Conservation (phyloP, 1,284 basidiomycete species). For the Lignosus rhinocerotis region DNA sequence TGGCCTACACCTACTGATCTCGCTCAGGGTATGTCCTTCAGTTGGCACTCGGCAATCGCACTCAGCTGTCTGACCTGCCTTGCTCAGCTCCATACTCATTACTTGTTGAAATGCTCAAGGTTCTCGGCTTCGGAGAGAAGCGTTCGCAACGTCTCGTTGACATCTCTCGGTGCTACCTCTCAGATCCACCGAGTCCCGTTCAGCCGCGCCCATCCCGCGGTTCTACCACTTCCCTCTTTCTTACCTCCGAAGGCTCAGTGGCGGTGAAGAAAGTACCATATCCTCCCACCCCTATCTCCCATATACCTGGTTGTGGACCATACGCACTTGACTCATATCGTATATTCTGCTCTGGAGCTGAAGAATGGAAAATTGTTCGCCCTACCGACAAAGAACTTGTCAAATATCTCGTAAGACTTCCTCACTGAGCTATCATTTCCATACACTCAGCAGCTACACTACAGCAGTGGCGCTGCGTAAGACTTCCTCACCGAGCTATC, state of each 20-base stretch:
- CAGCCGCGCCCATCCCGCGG: slow-evolving; percentile 13
- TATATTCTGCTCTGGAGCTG: slow-evolving; percentile 51
- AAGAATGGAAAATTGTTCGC: slow-evolving; percentile 58
- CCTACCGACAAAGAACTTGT: slow-evolving; percentile 65
- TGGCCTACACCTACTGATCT: slow-evolving; percentile 57
- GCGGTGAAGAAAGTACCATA: slow-evolving; percentile 30
- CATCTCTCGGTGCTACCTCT: slow-evolving; percentile 47
- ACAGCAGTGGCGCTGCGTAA: no score
- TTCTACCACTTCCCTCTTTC: not conserved
- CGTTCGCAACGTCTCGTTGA: slow-evolving; percentile 52
- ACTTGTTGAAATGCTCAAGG: slow-evolving; percentile 43
- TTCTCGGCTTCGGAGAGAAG: slow-evolving; percentile 53
- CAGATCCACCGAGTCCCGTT: slow-evolving; percentile 41
- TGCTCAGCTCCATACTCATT: slow-evolving; percentile 5
- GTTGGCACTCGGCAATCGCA: not conserved
- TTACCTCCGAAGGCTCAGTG: not conserved
- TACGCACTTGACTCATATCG: slow-evolving; percentile 71
- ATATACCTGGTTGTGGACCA: slow-evolving; percentile 56
- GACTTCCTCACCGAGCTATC: slow-evolving; percentile 18
- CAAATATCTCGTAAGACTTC: slow-evolving; percentile 50
- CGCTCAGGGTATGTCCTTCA: slow-evolving; percentile 39
- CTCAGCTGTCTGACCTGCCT: not conserved
- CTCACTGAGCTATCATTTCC: not conserved
- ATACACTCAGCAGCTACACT: not conserved
- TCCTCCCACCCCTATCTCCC: slow-evolving; percentile 47